Conservation (phyloP, 331 rosid genomes). For the Acacia concinna region DNA sequence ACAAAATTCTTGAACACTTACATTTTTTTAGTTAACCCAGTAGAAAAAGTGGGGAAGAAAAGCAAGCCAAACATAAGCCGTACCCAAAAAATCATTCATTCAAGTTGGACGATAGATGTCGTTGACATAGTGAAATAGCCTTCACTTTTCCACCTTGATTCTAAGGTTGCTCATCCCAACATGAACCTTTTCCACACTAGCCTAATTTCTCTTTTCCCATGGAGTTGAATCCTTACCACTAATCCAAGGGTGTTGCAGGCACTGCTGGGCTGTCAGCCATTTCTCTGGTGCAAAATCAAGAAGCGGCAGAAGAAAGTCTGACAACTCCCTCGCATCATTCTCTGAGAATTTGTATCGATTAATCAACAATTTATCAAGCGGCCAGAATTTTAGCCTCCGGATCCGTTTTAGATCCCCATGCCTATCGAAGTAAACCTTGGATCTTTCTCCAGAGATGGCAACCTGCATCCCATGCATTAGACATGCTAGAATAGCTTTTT, state of each 20-base stretch:
- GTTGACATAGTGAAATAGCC: conserved; percentile 6
- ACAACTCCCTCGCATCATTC: conserved; percentile 65
- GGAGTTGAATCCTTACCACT: conserved; percentile 40
- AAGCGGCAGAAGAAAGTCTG: conserved; percentile 72
- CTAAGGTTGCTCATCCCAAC: conserved; percentile 80
- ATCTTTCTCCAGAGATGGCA: conserved; percentile 72
- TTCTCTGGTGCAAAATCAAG: conserved; percentile 82
- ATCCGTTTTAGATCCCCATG: conserved; percentile 95
- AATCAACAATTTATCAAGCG: conserved; percentile 70
- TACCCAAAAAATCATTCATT: conserved; percentile 38
- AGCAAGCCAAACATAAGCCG: conserved; percentile 42
- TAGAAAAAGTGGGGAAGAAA: conserved; percentile 30
- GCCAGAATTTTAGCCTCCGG: conserved; percentile 81
- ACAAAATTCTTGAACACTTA: conserved; percentile 59
- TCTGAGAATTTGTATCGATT: conserved; percentile 74
- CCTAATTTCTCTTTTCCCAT: conserved; percentile 41
- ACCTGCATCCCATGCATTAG: conserved; percentile 53
- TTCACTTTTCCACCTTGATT: conserved; percentile 78
- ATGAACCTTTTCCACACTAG: conserved; percentile 49
- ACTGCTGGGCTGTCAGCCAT: conserved; percentile 87
- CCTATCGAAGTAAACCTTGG: conserved; percentile 92
- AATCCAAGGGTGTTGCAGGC: conserved; percentile 89
- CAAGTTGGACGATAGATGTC: conserved; percentile 35
- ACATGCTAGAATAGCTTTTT: conserved; percentile 18
- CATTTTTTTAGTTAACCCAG: conserved; percentile 54